Evolutionary conservation across 2,329 filamentous ascomycete genomes (phyloP).

Genomic region (Rhinocladiella similis): DNA sequence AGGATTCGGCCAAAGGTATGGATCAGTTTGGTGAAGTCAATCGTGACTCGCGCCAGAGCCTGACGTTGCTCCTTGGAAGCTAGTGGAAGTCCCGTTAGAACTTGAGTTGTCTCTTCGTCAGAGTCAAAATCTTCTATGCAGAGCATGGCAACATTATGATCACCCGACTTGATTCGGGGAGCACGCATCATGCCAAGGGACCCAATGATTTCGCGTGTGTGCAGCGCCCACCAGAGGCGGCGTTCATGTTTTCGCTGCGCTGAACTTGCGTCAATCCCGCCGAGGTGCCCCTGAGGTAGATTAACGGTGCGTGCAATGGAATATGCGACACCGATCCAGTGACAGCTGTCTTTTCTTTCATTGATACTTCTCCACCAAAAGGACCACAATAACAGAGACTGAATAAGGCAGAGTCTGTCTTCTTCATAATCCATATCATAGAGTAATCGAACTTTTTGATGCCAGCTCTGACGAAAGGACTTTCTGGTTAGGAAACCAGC

Average conservation of each 20-base stretch:
- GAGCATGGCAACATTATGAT: conserved; percentile 91
- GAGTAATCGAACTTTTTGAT: conserved; percentile 69
- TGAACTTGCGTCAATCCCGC: not conserved
- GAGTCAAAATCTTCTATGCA: conserved; percentile 81
- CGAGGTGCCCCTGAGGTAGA: conserved; percentile 2
- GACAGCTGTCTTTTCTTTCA: conserved; percentile 96
- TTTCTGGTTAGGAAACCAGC: conserved; percentile 77
- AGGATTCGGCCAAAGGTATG: conserved; percentile 6
- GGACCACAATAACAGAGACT: conserved; percentile 85
- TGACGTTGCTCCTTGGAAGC: not conserved
- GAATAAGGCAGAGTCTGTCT: conserved; percentile 85
- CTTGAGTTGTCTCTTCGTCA: not conserved
- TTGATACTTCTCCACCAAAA: conserved; percentile 97
- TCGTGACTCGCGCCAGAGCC: not conserved
- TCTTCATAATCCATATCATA: conserved; percentile 95
- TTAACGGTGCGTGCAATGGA: conserved; percentile 91
- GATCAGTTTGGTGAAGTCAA: conserved; percentile 4
- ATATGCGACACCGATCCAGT: conserved; percentile 93
- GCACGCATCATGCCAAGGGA: conserved; percentile 53
- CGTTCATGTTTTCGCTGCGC: not conserved
- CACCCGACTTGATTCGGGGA: conserved; percentile 86
- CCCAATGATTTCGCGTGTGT: conserved; percentile 5
- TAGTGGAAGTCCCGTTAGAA: not conserved
- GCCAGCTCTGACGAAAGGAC: conserved; percentile 84
- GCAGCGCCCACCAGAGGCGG: conserved; percentile 13